Evolutionary conservation across 2,329 filamentous ascomycete species (phyloP).

Genomic region (Colletotrichum chlorophyti): DNA sequence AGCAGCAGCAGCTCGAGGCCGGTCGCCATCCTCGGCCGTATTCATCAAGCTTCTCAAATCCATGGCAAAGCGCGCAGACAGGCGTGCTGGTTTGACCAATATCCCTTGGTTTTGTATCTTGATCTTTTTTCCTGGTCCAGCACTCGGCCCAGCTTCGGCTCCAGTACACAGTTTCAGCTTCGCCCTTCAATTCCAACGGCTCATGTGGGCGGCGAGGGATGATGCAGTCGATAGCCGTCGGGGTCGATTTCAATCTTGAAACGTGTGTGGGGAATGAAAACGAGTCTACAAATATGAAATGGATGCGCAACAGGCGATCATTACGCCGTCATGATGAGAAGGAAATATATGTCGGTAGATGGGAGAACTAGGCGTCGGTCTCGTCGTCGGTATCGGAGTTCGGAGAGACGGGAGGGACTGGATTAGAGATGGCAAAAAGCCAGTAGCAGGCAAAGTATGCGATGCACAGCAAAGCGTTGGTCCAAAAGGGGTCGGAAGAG

Average conservation of each 20-base stretch:
- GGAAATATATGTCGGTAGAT: neutral
- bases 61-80: slow-evolving; percentile 45
- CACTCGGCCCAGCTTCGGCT: slow-evolving; percentile 25
- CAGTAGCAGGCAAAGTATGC: slow-evolving; percentile 10
- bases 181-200: slow-evolving; percentile 10
- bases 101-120: neutral
- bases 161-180: slow-evolving; percentile 24
- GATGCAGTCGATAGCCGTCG: neutral
- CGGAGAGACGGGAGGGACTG: slow-evolving; percentile 1
- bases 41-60: slow-evolving; percentile 64
- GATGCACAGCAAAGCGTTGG: neutral
- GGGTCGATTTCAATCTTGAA: too few species aligned
- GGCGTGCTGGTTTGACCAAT: slow-evolving; percentile 1
- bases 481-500: neutral
- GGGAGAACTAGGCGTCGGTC: neutral
- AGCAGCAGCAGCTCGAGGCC: slow-evolving; percentile 41
- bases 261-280: neutral
- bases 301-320: slow-evolving; percentile 6
- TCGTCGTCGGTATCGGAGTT: slow-evolving; percentile 5
- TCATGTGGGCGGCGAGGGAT: slow-evolving; percentile 24
- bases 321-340: slow-evolving; percentile 20
- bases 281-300: slow-evolving; percentile 3
- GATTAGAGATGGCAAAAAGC: slow-evolving; percentile 1
- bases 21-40: slow-evolving; percentile 53
- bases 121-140: slow-evolving; percentile 5